These are phyloP conservation scores for Acmispon strigosus DNA, from an alignment of 306 rosid species.

Conservation along the genomic window DNA sequence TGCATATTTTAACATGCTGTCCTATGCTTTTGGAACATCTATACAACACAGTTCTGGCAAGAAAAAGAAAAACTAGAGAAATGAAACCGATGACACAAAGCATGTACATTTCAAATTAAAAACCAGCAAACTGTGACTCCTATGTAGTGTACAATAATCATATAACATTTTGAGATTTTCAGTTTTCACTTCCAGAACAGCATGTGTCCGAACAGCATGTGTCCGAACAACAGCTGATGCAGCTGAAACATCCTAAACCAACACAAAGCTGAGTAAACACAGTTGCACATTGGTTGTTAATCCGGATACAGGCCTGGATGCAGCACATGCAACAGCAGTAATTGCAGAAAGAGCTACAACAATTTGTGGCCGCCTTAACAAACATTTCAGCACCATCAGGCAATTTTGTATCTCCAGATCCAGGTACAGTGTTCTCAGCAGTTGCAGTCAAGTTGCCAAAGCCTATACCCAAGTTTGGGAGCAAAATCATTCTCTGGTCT, in stretches of 20 bases:
- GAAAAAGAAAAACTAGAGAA: background rate
- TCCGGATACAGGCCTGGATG: conserved; percentile 37
- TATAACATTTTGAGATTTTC: conserved; percentile 1
- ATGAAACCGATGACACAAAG: background rate
- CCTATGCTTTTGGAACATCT: background rate
- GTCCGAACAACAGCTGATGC: conserved; percentile 50
- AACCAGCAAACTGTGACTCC: background rate
- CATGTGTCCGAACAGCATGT: conserved; percentile 54
- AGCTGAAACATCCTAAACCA: conserved; percentile 56
- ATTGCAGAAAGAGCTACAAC: conserved; percentile 40
- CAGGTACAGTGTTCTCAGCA: conserved; percentile 51
- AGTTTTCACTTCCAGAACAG: conserved; percentile 22
- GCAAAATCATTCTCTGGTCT: conserved; percentile 27
- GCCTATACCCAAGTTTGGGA: conserved; percentile 44
- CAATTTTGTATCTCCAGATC: conserved; percentile 36
- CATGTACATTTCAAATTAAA: background rate
- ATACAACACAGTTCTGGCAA: background rate
- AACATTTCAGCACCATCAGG: conserved; percentile 66
- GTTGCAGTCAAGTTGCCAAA: conserved; percentile 77
- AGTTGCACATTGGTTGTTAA: conserved; percentile 52
- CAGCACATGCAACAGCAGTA: conserved; percentile 74
- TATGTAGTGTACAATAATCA: background rate
- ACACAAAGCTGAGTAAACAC: conserved; percentile 51
- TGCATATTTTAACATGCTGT: background rate
- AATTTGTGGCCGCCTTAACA: conserved; percentile 51